phyloP scores from a whole-genome alignment of 2,329 filamentous ascomycete genomes.

The Fonsecaea monophora region DNA sequence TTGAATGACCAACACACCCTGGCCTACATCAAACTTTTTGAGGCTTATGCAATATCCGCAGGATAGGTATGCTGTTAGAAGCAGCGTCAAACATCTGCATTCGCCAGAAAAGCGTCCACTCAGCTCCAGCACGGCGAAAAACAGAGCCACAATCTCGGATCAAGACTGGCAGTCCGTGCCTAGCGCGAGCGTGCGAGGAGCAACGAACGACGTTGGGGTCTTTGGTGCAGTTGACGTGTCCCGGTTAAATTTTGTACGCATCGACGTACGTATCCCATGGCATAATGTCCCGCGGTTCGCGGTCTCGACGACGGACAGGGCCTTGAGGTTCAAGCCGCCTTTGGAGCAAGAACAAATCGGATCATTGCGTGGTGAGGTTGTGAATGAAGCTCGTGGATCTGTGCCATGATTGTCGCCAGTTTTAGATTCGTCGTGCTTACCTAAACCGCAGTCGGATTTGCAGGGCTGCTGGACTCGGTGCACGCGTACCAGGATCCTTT shows the following conservation, averaged over 20 bases:
- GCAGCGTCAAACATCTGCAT: not conserved
- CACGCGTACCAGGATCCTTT: not conserved
- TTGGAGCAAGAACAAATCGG: not conserved
- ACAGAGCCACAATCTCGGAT: not conserved
- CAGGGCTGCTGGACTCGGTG: not conserved
- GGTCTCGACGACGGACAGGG: not conserved
- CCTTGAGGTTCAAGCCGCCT: not conserved
- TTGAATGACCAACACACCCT: not conserved
- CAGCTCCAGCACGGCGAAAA: not conserved
- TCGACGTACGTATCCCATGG: not conserved
- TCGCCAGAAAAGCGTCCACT: not conserved
- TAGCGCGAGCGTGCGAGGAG: not conserved
- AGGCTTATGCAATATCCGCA: not conserved
- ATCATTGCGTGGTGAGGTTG: not conserved
- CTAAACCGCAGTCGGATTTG: not conserved
- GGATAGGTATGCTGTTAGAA: not conserved
- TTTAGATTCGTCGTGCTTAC: conserved; percentile 4
- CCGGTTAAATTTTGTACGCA: not conserved
- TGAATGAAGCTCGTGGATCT: not conserved
- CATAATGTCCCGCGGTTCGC: not conserved
- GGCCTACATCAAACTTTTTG: not conserved
- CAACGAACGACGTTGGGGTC: not conserved
- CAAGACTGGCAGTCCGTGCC: not conserved
- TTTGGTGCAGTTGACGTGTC: not conserved
- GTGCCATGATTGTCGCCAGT: not conserved